Evolutionary conservation across 2,329 filamentous ascomycete genomes (phyloP).

Genomic region (Trichoderma sp.): DNA sequence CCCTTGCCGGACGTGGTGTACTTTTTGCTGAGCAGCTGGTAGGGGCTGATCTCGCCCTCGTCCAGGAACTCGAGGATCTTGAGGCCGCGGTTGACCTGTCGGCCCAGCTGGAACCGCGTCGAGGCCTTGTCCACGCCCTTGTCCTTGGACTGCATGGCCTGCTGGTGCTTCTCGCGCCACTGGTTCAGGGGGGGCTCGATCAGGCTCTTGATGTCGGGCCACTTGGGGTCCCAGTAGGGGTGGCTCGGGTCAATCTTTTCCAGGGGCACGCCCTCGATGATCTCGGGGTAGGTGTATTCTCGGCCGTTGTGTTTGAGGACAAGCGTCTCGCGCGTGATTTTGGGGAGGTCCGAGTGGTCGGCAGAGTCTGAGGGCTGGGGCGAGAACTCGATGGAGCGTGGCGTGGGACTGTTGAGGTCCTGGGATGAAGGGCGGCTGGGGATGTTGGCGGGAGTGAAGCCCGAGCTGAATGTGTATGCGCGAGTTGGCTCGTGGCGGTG

Average conservation of each 20-base stretch:
- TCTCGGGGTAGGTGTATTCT: constrained; percentile 55
- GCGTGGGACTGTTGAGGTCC: constrained; percentile 39
- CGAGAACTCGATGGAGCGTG: constrained; percentile 36
- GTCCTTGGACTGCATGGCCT: constrained; percentile 41
- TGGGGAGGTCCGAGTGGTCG: constrained; percentile 31
- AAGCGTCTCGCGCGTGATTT: constrained; percentile 52
- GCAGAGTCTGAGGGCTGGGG: constrained; percentile 34
- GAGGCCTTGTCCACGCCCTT: constrained; percentile 42
- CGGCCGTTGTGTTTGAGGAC: constrained; percentile 53
- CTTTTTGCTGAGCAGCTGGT: constrained; percentile 58
- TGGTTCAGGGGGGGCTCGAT: constrained; percentile 51
- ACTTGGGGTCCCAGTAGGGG: constrained; percentile 60
- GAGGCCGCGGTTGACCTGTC: constrained; percentile 60
- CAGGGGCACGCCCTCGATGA: constrained; percentile 58
- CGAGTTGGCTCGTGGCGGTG: constrained; percentile 31
- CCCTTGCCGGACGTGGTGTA: constrained; percentile 50
- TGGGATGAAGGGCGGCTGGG: constrained; percentile 38
- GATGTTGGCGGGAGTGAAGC: constrained; percentile 42
- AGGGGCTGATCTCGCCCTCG: constrained; percentile 57
- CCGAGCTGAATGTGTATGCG: constrained; percentile 29
- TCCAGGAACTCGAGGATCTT: constrained; percentile 57
- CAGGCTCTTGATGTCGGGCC: constrained; percentile 51
- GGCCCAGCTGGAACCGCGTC: constrained; percentile 57
- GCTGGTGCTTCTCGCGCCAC: constrained; percentile 54
- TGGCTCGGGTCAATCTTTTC: constrained; percentile 54